phyloP scores from a whole-genome alignment of 2,329 filamentous ascomycete species.

The Raffaelea ambrosiae region DNA sequence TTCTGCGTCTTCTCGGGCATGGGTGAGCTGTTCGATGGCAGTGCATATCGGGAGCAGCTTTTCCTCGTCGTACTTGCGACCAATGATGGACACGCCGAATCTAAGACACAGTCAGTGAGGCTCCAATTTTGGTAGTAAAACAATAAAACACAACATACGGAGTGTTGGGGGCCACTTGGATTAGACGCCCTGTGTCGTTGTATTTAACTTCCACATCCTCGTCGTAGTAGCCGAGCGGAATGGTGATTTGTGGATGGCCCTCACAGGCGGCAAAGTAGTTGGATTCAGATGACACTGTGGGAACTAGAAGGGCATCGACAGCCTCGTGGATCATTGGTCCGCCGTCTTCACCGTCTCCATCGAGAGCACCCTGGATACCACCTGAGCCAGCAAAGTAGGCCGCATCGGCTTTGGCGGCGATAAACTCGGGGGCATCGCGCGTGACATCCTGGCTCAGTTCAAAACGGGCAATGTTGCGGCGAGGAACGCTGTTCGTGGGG shows the following conservation, averaged over 20 bases:
- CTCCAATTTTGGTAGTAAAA: not conserved
- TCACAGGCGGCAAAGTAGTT: conserved; percentile 48
- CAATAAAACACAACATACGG: conserved; percentile 9
- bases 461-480: conserved; percentile 8
- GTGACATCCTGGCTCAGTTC: not conserved
- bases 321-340: conserved; percentile 37
- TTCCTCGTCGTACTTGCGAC: conserved; percentile 51
- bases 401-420: not conserved
- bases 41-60: conserved; percentile 56
- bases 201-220: conserved; percentile 33
- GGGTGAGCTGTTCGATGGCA: conserved; percentile 56
- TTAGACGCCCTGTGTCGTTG: conserved; percentile 37
- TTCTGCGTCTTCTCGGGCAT: conserved; percentile 18
- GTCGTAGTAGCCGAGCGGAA: conserved; percentile 54
- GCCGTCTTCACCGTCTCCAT: not conserved
- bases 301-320: conserved; percentile 55
- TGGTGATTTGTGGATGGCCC: conserved; percentile 52
- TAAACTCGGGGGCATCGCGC: conserved; percentile 25
- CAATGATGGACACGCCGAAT: conserved; percentile 58
- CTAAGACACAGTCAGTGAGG: not conserved
- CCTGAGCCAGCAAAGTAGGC: conserved; percentile 40
- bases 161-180: conserved; percentile 39
- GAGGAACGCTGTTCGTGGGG: not conserved
- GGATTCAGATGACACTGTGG: conserved; percentile 40
- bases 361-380: conserved; percentile 44